phyloP scores from a whole-genome alignment of 2,329 filamentous ascomycete genomes.

The Botrytis porri region DNA sequence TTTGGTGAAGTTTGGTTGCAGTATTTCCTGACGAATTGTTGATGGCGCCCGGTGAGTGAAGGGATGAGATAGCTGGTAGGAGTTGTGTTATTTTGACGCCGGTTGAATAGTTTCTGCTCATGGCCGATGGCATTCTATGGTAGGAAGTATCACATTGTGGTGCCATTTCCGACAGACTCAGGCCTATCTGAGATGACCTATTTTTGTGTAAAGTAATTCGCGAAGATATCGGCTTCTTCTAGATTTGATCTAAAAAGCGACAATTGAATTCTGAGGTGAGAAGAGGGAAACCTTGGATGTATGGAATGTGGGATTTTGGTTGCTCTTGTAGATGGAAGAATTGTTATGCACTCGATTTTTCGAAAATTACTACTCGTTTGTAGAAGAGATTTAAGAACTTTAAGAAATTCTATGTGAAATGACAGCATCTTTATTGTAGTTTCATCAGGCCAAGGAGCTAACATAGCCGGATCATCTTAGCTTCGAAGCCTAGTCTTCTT shows the following conservation, averaged over 20 bases:
- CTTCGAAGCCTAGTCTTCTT: background rate
- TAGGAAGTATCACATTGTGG: background rate
- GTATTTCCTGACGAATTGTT: rapidly evolving
- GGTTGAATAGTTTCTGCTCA: background rate
- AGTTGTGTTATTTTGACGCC: too few relatives aligned
- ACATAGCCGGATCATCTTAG: too few relatives aligned
- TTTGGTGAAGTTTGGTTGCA: background rate
- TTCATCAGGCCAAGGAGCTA: background rate
- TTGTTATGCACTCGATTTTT: background rate
- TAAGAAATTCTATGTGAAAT: background rate
- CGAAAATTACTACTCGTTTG: background rate
- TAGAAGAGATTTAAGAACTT: background rate
- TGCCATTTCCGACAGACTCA: background rate
- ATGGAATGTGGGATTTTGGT: too few relatives aligned
- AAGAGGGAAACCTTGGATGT: background rate
- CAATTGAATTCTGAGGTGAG: background rate
- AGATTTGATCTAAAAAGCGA: background rate
- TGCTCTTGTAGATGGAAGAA: background rate
- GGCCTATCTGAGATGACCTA: background rate
- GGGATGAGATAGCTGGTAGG: background rate
- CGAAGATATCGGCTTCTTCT: background rate
- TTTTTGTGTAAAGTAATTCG: too few relatives aligned
- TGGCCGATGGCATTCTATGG: rapidly evolving
- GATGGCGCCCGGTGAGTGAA: background rate
- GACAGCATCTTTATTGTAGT: background rate